Percentiles rank a stretch among this genome's conserved stretches.
phyloP scores from a whole-genome alignment of 208 protist genomes.

The Leishmania guyanensis region DNA sequence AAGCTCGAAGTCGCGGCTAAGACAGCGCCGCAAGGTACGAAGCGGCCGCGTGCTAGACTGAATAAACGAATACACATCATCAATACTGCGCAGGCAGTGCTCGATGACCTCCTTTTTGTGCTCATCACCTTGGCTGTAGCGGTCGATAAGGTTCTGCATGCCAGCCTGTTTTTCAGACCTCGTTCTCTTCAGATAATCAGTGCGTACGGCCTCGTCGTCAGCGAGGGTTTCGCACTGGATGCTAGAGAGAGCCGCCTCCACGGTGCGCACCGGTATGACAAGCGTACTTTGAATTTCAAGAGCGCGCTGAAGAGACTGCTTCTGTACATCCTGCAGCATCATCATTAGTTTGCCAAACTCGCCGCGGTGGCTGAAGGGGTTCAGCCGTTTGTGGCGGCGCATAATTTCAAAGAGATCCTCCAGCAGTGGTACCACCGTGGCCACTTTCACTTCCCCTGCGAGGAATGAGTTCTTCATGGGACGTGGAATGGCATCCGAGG shows the following conservation, averaged over 20 bases:
- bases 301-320: slow-evolving; percentile 45
- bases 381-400: slow-evolving; percentile 97
- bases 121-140: slow-evolving; percentile 49
- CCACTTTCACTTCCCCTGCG: slow-evolving; percentile 36
- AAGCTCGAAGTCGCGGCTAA: slow-evolving; percentile 70
- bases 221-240: slow-evolving; percentile 60
- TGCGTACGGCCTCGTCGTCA: slow-evolving; percentile 76
- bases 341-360: slow-evolving; percentile 97
- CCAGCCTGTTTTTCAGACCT: slow-evolving; percentile 61
- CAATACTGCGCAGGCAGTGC: slow-evolving; percentile 93
- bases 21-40: slow-evolving; percentile 43
- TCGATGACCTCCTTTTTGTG: slow-evolving; percentile 53
- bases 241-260: slow-evolving; percentile 65
- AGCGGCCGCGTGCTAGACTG: slow-evolving; percentile 81
- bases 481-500: slow-evolving; percentile 67
- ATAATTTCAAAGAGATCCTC: slow-evolving; percentile 94
- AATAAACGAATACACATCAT: slow-evolving; percentile 94
- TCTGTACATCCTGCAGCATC: slow-evolving; percentile 94
- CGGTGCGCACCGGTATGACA: slow-evolving; percentile 84
- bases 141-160: slow-evolving; percentile 53
- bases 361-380: slow-evolving; percentile 92
- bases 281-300: slow-evolving; percentile 60
- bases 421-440: slow-evolving; percentile 66
- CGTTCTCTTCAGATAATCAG: slow-evolving; percentile 34
- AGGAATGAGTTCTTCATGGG: slow-evolving; percentile 62